Evolutionary conservation across 352 stramenopile genomes (phyloP).

Genomic region (Pythium dissotocum): DNA sequence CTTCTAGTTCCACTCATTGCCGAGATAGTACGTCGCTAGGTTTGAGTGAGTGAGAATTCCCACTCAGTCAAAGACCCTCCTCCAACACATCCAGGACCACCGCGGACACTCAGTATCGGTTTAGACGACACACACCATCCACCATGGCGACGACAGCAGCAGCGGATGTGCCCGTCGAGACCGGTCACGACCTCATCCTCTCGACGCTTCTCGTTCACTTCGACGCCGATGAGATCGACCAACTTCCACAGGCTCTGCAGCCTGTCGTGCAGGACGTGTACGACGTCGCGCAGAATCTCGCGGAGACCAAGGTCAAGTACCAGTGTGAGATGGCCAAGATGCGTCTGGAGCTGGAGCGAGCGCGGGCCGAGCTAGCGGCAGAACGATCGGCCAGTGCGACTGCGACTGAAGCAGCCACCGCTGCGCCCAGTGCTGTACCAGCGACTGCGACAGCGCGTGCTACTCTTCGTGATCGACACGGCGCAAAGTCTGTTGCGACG

Average conservation of each 20-base stretch:
- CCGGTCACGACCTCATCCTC: constrained; percentile 22
- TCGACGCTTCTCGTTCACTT: constrained; percentile 21
- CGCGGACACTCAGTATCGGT: no score
- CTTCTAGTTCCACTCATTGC: constrained; percentile 16
- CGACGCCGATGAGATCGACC: constrained; percentile 12
- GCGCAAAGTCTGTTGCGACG: background rate
- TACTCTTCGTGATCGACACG: background rate
- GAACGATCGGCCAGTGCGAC: background rate
- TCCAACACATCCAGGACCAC: background rate
- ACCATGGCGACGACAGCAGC: background rate
- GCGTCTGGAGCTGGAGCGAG: background rate
- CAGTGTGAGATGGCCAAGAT: constrained; percentile 8
- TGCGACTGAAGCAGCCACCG: background rate
- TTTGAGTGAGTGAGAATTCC: background rate
- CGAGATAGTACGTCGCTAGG: background rate
- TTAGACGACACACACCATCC: background rate
- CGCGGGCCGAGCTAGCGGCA: background rate
- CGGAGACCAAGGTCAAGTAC: constrained; percentile 13
- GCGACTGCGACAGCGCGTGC: background rate
- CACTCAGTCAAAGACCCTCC: background rate
- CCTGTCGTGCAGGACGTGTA: constrained; percentile 18
- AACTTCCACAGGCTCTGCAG: constrained; percentile 1
- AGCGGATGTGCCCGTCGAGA: constrained; percentile 7
- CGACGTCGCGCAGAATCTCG: constrained; percentile 17
- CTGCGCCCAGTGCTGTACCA: background rate